Base-by-base conservation (phyloP, 1,139 yeast genomes). In the Hemisphaericaspora lyxosophila region DNA sequence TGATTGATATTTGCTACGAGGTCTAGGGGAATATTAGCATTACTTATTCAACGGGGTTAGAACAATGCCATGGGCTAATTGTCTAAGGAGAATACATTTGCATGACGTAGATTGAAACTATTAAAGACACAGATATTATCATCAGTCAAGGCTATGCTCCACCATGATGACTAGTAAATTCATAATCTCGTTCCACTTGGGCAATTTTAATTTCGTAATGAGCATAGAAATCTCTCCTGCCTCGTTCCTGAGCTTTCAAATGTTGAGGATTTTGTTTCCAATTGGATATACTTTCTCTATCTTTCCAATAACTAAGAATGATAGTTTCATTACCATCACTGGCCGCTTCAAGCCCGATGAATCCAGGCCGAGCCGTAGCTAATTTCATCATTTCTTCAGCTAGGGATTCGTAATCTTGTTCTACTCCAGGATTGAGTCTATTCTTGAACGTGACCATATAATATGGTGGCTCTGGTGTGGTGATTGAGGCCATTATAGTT, bases 231-330 rank as follows among this genome's bases (percentile, higher is more conserved):
- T 28, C 32, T 2, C 25, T 26, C 19, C 39, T 41, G 4, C 51
- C 52, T 14, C 33, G 31, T 34, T 32, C 25, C 33, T 48, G 53
- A 9, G 51, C 55, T 6, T 37, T 26, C 9, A 41, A 33, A 30
- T 50, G 55, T 26, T 50, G 48, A 18, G 39, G 16, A 26, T 50
- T 40, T 14, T 16, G 16, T 29, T 44, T 44, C 55, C 54, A 51
- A 6, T 42, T 36, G 6, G 26, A 7, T 5, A 51, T 49, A 17
- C 43, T 34, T 5, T 20, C 24, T 31, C 39, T 38, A 25, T 47
- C 48, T 25, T 36, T 35, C 55, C 55, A 51, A 31, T 47, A 51
- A 19, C 54, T 48, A 5, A 51, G 26, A 1, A 54, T 51, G 11
- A 51, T 51, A 5, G 31, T 25, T 2, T 45, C 44, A 4, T 31